Conservation (phyloP, 257 asterid genomes). For the Misopates orontium region DNA sequence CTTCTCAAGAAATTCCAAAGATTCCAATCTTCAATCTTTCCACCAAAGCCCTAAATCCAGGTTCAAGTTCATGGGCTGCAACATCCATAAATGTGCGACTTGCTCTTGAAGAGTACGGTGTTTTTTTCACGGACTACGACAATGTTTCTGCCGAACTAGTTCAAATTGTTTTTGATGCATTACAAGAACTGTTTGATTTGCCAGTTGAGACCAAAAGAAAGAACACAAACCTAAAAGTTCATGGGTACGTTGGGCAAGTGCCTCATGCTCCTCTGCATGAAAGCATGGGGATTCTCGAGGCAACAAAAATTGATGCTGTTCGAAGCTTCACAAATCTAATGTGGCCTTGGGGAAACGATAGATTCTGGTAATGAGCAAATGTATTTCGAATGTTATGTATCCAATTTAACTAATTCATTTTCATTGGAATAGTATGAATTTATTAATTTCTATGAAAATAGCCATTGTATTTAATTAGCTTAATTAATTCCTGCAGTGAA, state of each 20-base stretch:
- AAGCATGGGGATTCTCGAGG: constrained; percentile 68
- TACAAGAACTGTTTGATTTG: constrained; percentile 43
- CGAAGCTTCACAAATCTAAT: constrained; percentile 44
- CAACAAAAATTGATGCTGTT: constrained; percentile 35
- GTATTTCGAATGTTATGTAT: no score
- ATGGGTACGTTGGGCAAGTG: constrained; percentile 52
- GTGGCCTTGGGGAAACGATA: constrained; percentile 59
- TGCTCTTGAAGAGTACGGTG: constrained; percentile 62
- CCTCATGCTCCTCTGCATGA: constrained; percentile 54
- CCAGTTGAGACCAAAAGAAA: constrained; percentile 54
- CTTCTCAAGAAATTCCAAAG: constrained; percentile 27
- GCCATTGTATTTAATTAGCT: no score
- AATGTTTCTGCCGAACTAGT: constrained; percentile 32
- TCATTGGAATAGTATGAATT: no score
- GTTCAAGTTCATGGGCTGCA: constrained; percentile 38
- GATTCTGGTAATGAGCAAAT: constrained; percentile 34
- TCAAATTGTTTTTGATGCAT: constrained; percentile 34
- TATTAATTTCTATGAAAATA: no score
- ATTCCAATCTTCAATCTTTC: constrained; percentile 40
- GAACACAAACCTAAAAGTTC: constrained; percentile 38
- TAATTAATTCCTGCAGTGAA: constrained; percentile 35
- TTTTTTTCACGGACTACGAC: constrained; percentile 45
- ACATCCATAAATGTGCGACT: constrained; percentile 39
- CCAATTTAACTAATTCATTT: no score
- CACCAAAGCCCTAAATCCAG: constrained; percentile 31